Base-by-base conservation (phyloP, 2,329 filamentous ascomycete species). In the Geosmithia putterillii region DNA sequence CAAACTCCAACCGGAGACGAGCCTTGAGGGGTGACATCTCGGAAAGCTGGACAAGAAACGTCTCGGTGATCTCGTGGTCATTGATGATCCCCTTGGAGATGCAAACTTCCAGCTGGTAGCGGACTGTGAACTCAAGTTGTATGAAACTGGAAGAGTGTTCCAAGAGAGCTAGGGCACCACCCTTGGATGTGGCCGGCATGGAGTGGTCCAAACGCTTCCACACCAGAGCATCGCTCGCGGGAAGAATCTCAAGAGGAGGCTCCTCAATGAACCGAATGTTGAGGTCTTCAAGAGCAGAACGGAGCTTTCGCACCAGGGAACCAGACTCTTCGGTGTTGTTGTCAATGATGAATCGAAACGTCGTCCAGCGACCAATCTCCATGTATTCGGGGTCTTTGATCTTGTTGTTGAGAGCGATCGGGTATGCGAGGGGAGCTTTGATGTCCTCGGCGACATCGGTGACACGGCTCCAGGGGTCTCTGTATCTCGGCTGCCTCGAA, bases 21-120 rank as follows among this genome's bases (percentile, higher is more conserved):
- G 85, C 86, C 37, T 72, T 71, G 2, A 62, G 52, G 1, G 58
- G 47, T 40, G 62, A 53, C 18, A 61, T 46, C 3, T 62, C 55
- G 1, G 71, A 66, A 17, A 96, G 69, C 37, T 64, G 71, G 22
- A 69, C 57, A 2, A 94, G 62, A 50, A 96, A 96, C 3, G 76
- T 70, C 2, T 61, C 57, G 1, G 67, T 72, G 38, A 96, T 73
- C 40, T 74, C 83, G 55, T 86, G 76, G 57, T 95, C 90, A 43
- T 81, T 82, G 12, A 98, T 64, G 20, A 79, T 69, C 1, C 81
- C 79, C 22, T 83, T 76, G 0, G 89, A 94, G n/a, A 96, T 71
- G 56, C 90, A 96, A 0, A 87, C 89, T 58, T 98, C 90, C 0
- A 98, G 73, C 57, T 95, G 88, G 55, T 96, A 98, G 15, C 86